phyloP scores from a whole-genome alignment of 2,329 filamentous ascomycete genomes.

The Aspergillus candidus region DNA sequence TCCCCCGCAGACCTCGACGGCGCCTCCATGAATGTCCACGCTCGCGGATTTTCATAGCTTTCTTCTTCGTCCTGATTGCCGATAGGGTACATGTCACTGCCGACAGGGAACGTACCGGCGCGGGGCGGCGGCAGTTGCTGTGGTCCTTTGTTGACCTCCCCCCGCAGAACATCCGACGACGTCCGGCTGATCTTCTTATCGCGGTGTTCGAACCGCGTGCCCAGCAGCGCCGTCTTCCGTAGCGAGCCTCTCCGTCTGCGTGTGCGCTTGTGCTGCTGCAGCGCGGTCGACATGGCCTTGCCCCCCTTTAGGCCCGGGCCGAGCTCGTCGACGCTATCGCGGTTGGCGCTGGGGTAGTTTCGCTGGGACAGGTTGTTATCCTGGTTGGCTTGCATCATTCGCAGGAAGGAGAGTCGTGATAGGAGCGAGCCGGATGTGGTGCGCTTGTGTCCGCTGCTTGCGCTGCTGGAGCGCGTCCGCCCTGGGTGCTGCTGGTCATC shows the following conservation, averaged over 20 bases:
- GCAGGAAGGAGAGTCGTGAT: slow-evolving; percentile 64
- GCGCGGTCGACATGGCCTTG: slow-evolving; percentile 45
- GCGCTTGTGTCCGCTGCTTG: slow-evolving; percentile 43
- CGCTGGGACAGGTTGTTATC: slow-evolving; percentile 30
- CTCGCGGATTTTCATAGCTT: too few species aligned
- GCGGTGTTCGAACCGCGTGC: slow-evolving; percentile 42
- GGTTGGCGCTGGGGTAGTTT: slow-evolving; percentile 19
- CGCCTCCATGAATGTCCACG: slow-evolving; percentile 14
- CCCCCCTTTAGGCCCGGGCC: slow-evolving; percentile 35
- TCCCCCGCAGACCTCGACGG: slow-evolving; percentile 15
- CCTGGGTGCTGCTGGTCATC: slow-evolving; percentile 14
- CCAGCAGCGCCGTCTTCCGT: slow-evolving; percentile 77
- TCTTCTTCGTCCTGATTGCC: too few species aligned
- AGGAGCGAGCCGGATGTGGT: slow-evolving; percentile 60
- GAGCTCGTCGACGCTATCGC: slow-evolving; percentile 22
- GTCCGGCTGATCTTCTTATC: slow-evolving; percentile 23
- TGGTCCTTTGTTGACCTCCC: slow-evolving; percentile 12
- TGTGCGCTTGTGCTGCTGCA: slow-evolving; percentile 47
- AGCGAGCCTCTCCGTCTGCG: slow-evolving; percentile 76
- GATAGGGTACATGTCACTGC: too few species aligned
- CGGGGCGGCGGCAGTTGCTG: slow-evolving; percentile 6
- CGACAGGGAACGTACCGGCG: too few species aligned
- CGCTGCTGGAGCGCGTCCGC: slow-evolving; percentile 28
- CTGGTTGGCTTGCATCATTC: slow-evolving; percentile 38
- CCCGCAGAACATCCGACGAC: slow-evolving; percentile 10